A percentile compares a stretch with the other conserved stretches of the same genome.
These are phyloP conservation scores for Phytomonas sp. DNA, from an alignment of 208 protist species.

Conservation along the genomic window DNA sequence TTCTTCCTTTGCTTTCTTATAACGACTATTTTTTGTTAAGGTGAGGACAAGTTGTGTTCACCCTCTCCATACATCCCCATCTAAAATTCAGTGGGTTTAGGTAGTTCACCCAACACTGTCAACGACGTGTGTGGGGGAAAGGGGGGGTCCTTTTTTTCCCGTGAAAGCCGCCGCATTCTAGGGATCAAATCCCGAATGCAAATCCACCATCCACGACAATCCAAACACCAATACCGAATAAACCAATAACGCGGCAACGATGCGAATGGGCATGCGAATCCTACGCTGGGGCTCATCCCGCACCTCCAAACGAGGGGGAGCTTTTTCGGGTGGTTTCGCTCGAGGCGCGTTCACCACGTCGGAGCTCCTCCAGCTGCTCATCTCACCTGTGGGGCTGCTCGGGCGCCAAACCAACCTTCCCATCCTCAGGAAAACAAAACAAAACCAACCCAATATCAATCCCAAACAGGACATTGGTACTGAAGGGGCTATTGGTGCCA, in stretches of 20 bases:
- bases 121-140: no score
- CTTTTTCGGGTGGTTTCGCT: background rate
- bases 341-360: constrained; percentile 17
- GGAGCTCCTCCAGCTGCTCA: constrained; percentile 39
- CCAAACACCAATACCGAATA: no score
- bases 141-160: no score
- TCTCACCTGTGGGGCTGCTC: constrained; percentile 48
- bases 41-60: background rate
- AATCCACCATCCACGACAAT: no score
- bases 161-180: no score
- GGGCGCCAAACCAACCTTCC: constrained; percentile 24
- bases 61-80: background rate
- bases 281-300: background rate
- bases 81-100: no score
- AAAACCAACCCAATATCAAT: background rate
- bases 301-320: no score
- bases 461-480: background rate
- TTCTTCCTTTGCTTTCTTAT: background rate
- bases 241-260: no score
- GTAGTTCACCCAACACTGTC: no score
- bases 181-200: no score
- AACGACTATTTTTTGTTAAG: constrained; percentile 3
- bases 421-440: background rate
- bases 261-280: no score
- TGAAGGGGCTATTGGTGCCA: background rate